phyloP scores from a whole-genome alignment of 495 filamentous ascomycete genomes.

The Talaromyces stipitatus region DNA sequence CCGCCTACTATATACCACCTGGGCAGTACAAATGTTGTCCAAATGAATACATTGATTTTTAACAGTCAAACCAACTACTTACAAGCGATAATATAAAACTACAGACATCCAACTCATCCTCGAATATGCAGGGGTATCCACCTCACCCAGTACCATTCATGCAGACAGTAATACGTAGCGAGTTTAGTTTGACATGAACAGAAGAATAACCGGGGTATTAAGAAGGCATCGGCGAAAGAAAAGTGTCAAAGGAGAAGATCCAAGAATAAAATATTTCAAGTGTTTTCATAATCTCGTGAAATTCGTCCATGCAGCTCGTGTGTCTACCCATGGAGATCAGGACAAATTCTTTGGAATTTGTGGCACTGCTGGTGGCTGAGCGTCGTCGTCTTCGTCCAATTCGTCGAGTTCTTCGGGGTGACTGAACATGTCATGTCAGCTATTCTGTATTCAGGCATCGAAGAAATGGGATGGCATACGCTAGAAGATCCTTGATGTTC shows the following conservation, averaged over 20 bases:
- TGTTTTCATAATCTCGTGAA: background rate
- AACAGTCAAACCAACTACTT: background rate
- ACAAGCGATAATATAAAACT: background rate
- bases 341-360: conserved; percentile 24
- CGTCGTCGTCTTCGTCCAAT: conserved; percentile 34
- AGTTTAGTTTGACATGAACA: too few species aligned
- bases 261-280: background rate
- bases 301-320: background rate
- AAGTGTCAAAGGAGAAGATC: background rate
- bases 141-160: background rate
- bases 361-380: conserved; percentile 24
- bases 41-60: background rate
- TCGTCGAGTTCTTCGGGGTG: conserved; percentile 42
- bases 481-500: conserved; percentile 82
- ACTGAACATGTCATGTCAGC: conserved; percentile 18
- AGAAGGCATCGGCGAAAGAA: background rate
- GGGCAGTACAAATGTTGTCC: background rate
- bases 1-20: too few species aligned
- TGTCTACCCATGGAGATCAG: background rate
- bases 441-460: too few species aligned
- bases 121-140: conserved; percentile 6
- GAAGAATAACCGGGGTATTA: background rate
- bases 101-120: background rate
- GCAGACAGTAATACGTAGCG: background rate
- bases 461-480: conserved; percentile 39